phyloP scores from a whole-genome alignment of 371 early-diverging fungal genomes.

The Mucor irregularis region DNA sequence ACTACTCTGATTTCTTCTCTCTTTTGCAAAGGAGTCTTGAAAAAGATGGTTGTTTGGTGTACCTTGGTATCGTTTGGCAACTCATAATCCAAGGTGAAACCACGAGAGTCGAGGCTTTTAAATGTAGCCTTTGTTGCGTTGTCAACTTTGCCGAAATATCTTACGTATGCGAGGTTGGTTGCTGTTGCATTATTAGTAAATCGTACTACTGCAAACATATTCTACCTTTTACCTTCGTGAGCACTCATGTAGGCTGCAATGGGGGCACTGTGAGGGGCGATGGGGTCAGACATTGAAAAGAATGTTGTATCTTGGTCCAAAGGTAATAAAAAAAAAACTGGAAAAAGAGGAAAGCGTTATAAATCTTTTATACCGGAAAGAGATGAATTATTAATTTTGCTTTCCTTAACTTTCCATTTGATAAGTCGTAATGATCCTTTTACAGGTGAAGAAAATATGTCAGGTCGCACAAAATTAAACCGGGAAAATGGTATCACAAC shows the following conservation, averaged over 20 bases:
- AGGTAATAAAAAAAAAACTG: background rate
- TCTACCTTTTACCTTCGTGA: conserved; percentile 30
- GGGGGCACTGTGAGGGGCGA: conserved; percentile 44
- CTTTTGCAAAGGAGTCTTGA: conserved; percentile 34
- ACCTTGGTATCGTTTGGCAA: conserved; percentile 13
- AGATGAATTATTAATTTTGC: too few species aligned
- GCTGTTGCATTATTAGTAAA: conserved; percentile 19
- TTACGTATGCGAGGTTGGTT: conserved; percentile 47
- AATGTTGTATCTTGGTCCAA: too few species aligned
- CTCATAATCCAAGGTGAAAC: conserved; percentile 33
- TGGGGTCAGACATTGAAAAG: conserved; percentile 34
- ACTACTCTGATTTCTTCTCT: conserved; percentile 47
- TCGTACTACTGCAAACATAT: background rate
- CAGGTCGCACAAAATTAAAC: too few species aligned
- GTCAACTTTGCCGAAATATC: conserved; percentile 36
- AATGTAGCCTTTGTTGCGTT: conserved; percentile 43
- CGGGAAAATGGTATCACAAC: too few species aligned
- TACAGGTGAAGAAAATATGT: too few species aligned
- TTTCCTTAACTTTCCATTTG: too few species aligned
- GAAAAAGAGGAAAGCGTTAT: background rate
- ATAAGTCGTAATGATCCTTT: too few species aligned
- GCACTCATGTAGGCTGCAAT: conserved; percentile 52
- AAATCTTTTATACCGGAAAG: too few species aligned
- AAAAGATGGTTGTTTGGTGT: conserved; percentile 30
- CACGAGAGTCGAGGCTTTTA: conserved; percentile 32